Base-by-base conservation (phyloP, 495 filamentous ascomycete species). In the Cryomyces minteri region DNA sequence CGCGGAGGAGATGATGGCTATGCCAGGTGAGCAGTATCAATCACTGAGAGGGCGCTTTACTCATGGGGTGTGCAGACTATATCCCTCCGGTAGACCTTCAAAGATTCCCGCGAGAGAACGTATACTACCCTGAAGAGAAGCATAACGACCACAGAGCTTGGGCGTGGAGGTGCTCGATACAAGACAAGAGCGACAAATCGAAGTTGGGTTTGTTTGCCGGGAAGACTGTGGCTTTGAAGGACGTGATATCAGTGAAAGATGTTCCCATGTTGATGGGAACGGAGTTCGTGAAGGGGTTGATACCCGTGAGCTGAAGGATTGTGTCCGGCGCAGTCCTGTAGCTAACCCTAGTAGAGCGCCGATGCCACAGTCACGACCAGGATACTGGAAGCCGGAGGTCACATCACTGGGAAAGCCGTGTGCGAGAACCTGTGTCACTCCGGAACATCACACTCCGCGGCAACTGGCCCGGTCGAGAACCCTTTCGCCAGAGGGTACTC, bases 281-380 rank as follows among this genome's bases (percentile, higher is more conserved):
- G 0, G 50, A 53, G 12, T 53, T 55, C 34, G 43, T 61, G 30
- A 47, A 49, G 32, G 48, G 45, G 32, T 61, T 48, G 32, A 46
- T 48, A 5, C 58, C 58, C 12, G 47, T 53, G 37, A 8, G 46
- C 38, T n/a, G n/a, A n/a, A n/a, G n/a, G n/a, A n/a, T 37, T 37
- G 34, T 7, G 34, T 37, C 34, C 12, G 34, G 7, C 12, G 7
- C 34, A 37, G 12, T 7, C 7, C 34, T 12, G 12, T 12, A 37
- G 12, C 7, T 37, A 37, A 7, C 34, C 34, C 18, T 4, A 30
- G 6, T 33, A 50, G 44, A 55, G 46, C 42, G 50, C 58, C 40
- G 61, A 66, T 50, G 65, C 65, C n/a, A 60, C 51, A 38, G 57
- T 62, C 9, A 65, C 70, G 11, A 67, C 68, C 0, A 59, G 70